phyloP scores from a whole-genome alignment of 805 yeast genomes.

The Brettanomyces sp. region DNA sequence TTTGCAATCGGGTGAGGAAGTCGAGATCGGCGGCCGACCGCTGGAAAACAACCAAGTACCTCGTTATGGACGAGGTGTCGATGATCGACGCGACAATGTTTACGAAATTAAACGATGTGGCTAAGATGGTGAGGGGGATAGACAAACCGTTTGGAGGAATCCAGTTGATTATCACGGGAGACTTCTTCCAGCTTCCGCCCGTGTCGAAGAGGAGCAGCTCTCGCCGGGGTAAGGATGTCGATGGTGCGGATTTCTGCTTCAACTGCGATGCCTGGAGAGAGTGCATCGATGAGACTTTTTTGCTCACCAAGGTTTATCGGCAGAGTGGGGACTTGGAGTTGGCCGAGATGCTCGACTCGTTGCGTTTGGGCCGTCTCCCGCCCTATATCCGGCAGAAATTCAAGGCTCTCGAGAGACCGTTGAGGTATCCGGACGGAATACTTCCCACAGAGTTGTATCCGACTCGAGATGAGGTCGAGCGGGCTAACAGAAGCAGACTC shows the following conservation, averaged over 20 bases:
- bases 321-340: constrained; percentile 75
- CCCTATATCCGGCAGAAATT: constrained; percentile 41
- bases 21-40: constrained; percentile 34
- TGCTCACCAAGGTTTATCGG: constrained; percentile 75
- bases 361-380: constrained; percentile 63
- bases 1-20: constrained; percentile 40
- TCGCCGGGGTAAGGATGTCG: constrained; percentile 4
- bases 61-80: constrained; percentile 87
- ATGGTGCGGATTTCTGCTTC: constrained; percentile 55
- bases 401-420: constrained; percentile 43
- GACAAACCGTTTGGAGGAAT: constrained; percentile 85
- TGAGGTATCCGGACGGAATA: constrained; percentile 61
- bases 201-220: constrained; percentile 37
- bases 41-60: constrained; percentile 63
- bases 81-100: constrained; percentile 82
- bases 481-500: constrained; percentile 54
- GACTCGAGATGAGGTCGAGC: constrained; percentile 75
- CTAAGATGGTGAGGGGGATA: constrained; percentile 39
- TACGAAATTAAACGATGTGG: constrained; percentile 65
- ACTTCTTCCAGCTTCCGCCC: constrained; percentile 93
- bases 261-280: constrained; percentile 63
- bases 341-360: constrained; percentile 69
- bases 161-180: constrained; percentile 87
- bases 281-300: constrained; percentile 54
- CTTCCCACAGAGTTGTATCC: constrained; percentile 86